Evolutionary conservation across 768 basidiomycete species (phyloP).

Genomic region (Mycena latifolia): DNA sequence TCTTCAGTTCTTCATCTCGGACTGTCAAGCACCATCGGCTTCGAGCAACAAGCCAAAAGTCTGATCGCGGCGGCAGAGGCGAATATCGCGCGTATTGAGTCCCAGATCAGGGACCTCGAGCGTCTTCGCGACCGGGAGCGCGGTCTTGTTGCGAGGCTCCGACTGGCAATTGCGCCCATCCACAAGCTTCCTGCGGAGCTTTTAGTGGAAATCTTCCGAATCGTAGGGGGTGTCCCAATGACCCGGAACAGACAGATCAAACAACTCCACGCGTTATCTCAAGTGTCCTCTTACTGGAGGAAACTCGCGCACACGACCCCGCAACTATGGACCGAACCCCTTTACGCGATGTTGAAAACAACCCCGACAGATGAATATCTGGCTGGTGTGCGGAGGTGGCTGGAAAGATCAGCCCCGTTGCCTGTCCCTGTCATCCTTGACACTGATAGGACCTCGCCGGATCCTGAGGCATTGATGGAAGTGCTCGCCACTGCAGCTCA

Average conservation of each 20-base stretch:
- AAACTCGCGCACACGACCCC: slow-evolving; percentile 21
- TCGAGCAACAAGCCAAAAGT: no score
- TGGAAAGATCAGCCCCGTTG: slow-evolving; percentile 23
- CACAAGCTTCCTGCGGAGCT: neutral
- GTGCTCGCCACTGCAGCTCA: neutral
- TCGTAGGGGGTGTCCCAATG: no score
- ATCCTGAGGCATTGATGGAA: slow-evolving; percentile 5
- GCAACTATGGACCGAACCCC: slow-evolving; percentile 1
- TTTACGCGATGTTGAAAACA: neutral
- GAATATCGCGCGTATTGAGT: no score
- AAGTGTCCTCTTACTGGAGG: slow-evolving; percentile 27
- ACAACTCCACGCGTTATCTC: slow-evolving; percentile 7
- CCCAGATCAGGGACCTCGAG: no score
- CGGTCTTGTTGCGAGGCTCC: no score
- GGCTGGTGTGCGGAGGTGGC: slow-evolving; percentile 3
- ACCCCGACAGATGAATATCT: neutral
- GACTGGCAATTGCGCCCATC: neutral
- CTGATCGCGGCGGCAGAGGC: no score
- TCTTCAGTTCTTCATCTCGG: no score
- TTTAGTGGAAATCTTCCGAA: neutral
- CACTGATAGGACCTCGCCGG: neutral
- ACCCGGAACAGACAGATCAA: neutral
- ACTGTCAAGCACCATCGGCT: no score
- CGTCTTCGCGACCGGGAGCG: no score
- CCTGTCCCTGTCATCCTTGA: neutral